A percentile compares a stretch with the other conserved stretches of the same genome.
Evolutionary conservation across 2,329 filamentous ascomycete genomes (phyloP).

Genomic region (Grosmannia serpens): DNA sequence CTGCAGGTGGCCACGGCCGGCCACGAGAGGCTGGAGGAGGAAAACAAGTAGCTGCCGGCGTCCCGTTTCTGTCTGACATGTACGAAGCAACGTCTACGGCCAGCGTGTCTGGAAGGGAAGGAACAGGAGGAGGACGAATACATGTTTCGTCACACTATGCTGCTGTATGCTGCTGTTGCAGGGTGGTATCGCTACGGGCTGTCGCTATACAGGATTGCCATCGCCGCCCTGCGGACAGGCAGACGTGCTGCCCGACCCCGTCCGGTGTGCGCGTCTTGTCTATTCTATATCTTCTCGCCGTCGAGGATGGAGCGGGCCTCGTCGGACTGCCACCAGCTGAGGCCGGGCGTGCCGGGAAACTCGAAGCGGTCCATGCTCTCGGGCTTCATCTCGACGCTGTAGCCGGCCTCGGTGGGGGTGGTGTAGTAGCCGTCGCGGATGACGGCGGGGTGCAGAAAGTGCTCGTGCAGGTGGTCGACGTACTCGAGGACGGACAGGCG

Average conservation of each 20-base stretch:
- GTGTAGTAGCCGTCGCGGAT: conserved; percentile 82
- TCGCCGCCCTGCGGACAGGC: not conserved
- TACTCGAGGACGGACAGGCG: conserved; percentile 79
- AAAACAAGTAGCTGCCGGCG: not conserved
- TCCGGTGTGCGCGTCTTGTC: not conserved
- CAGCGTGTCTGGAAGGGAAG: too few relatives aligned
- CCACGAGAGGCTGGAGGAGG: conserved; percentile 32
- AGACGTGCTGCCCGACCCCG: not conserved
- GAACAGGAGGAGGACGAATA: too few relatives aligned
- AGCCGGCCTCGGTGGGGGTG: conserved; percentile 71
- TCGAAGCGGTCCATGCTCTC: conserved; percentile 72
- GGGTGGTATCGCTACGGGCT: not conserved
- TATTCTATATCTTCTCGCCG: conserved; percentile 36
- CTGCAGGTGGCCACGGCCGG: conserved; percentile 73
- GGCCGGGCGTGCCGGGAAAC: conserved; percentile 65
- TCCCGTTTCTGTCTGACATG: too few relatives aligned
- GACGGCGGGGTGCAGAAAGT: conserved; percentile 71
- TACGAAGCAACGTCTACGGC: too few relatives aligned
- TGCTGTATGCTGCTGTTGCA: not conserved
- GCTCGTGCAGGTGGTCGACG: conserved; percentile 87
- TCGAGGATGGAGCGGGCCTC: conserved; percentile 68
- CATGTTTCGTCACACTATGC: too few relatives aligned
- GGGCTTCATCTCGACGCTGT: conserved; percentile 88
- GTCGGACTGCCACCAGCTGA: conserved; percentile 77
- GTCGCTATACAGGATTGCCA: not conserved